These are phyloP conservation scores for Hyphodiscus hymeniophilus DNA, from an alignment of 495 filamentous ascomycete species.

Conservation along the genomic window DNA sequence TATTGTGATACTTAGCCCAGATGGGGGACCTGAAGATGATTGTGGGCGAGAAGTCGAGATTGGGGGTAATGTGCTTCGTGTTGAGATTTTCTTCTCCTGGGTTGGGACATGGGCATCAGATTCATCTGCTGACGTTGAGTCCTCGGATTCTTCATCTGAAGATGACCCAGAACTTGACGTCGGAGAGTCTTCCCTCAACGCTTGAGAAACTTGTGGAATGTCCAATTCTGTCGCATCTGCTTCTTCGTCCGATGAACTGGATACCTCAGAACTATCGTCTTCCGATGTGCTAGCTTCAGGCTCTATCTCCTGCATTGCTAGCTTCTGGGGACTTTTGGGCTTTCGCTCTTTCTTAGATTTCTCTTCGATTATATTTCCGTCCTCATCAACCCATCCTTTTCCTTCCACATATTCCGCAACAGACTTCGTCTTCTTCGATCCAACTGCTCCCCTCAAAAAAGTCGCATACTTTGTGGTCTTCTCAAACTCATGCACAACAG, in stretches of 20 bases:
- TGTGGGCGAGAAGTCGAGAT: slow-evolving; percentile 10
- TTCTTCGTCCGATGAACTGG: slow-evolving; percentile 2
- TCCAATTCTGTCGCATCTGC: slow-evolving; percentile 10
- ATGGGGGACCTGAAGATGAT: slow-evolving; percentile 33
- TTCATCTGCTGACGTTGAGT: slow-evolving; percentile 9
- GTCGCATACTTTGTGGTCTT: slow-evolving; percentile 69
- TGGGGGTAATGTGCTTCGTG: not conserved
- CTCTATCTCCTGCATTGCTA: not conserved
- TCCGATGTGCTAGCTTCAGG: not conserved
- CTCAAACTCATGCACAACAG: slow-evolving; percentile 72
- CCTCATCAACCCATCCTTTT: slow-evolving; percentile 80
- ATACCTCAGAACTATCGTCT: slow-evolving; percentile 3
- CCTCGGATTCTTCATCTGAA: slow-evolving; percentile 11
- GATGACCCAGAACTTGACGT: slow-evolving; percentile 1
- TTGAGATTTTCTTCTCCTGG: not conserved
- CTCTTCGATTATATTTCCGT: slow-evolving; percentile 66
- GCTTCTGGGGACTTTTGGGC: slow-evolving; percentile 3
- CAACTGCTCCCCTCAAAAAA: slow-evolving; percentile 53
- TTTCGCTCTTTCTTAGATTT: slow-evolving; percentile 22
- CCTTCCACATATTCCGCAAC: slow-evolving; percentile 57
- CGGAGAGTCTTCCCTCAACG: not conserved
- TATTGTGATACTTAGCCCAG: slow-evolving; percentile 43
- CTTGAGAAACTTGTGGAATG: not conserved
- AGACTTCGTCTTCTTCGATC: slow-evolving; percentile 25
- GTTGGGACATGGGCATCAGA: slow-evolving; percentile 1